Conservation (phyloP, 1,284 basidiomycete species). For the Ustilago curta region DNA sequence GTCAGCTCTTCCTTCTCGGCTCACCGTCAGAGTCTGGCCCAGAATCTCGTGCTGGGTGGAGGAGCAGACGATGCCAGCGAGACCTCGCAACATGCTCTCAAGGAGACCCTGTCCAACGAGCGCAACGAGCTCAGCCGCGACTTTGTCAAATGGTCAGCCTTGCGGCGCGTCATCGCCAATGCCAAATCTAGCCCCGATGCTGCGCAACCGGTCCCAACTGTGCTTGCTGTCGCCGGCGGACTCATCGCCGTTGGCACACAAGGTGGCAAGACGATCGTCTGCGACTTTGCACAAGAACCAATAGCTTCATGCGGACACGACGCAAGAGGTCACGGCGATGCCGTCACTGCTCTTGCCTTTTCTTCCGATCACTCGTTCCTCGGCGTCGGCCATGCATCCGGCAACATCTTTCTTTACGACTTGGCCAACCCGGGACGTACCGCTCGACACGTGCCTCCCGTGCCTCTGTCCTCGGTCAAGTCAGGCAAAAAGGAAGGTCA, state of each 20-base stretch:
- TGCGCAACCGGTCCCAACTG: slow-evolving; percentile 77
- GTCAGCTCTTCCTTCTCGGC: slow-evolving; percentile 22
- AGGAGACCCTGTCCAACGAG: slow-evolving; percentile 43
- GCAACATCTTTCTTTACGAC: slow-evolving; percentile 89
- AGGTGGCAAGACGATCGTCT: slow-evolving; percentile 81
- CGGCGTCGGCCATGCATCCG: slow-evolving; percentile 86
- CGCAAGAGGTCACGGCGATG: slow-evolving; percentile 68
- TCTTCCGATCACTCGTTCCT: slow-evolving; percentile 94
- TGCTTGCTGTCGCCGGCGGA: slow-evolving; percentile 82
- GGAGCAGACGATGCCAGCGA: not conserved
- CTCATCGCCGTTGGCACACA: slow-evolving; percentile 90
- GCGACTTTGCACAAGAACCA: slow-evolving; percentile 83
- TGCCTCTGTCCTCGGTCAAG: slow-evolving; percentile 76
- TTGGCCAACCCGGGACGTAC: slow-evolving; percentile 76
- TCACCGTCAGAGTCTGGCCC: not conserved
- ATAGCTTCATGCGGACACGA: slow-evolving; percentile 52
- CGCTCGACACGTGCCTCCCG: slow-evolving; percentile 79
- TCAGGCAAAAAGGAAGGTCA: slow-evolving; percentile 94
- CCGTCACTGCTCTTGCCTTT: slow-evolving; percentile 89
- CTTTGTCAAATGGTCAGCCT: slow-evolving; percentile 82
- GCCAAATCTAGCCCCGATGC: slow-evolving; percentile 75
- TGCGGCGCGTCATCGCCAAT: slow-evolving; percentile 75
- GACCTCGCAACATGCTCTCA: slow-evolving; percentile 11
- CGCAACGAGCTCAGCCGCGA: slow-evolving; percentile 72
- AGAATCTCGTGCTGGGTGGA: slow-evolving; percentile 17